phyloP scores from a whole-genome alignment of 257 asterid genomes.

The Nicotiana tomentosiformis region DNA sequence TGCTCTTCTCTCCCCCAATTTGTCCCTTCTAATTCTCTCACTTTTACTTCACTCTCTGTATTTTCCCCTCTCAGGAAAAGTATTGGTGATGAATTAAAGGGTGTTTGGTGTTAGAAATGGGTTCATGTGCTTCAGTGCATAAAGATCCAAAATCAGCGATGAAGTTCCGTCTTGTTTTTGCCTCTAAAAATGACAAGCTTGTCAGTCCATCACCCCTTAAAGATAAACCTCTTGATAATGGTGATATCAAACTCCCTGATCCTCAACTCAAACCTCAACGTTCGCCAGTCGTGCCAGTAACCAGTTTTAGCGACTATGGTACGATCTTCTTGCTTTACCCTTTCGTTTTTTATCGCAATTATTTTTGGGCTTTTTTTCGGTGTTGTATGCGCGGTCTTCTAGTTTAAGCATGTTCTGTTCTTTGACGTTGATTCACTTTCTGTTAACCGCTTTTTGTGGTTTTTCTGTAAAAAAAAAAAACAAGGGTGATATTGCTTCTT shows the following conservation, averaged over 20 bases:
- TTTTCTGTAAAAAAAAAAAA: background rate
- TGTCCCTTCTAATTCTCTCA: background rate
- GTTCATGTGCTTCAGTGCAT: conserved; percentile 35
- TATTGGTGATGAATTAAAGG: background rate
- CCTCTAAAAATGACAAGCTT: conserved; percentile 37
- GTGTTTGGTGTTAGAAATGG: conserved; percentile 20
- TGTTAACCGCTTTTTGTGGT: background rate
- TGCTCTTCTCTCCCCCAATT: too few relatives aligned
- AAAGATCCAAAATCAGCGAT: conserved; percentile 32
- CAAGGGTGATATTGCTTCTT: background rate
- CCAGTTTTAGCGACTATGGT: conserved; percentile 25
- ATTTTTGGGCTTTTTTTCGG: too few relatives aligned
- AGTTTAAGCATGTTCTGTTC: background rate
- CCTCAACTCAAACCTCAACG: conserved; percentile 28
- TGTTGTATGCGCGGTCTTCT: too few relatives aligned
- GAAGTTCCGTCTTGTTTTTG: conserved; percentile 35
- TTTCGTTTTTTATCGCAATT: background rate
- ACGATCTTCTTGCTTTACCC: background rate
- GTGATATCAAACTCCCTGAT: conserved; percentile 12
- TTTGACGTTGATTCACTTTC: background rate
- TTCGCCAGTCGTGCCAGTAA: conserved; percentile 15
- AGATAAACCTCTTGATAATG: conserved; percentile 18
- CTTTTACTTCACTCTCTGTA: conserved; percentile 3
- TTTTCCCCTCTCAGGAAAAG: background rate
- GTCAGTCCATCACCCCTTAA: conserved; percentile 55